Percentiles rank a stretch among this genome's conserved stretches.
Conservation (phyloP, 2,329 filamentous ascomycete genomes). For the Chrysosporium queenslandicum region DNA sequence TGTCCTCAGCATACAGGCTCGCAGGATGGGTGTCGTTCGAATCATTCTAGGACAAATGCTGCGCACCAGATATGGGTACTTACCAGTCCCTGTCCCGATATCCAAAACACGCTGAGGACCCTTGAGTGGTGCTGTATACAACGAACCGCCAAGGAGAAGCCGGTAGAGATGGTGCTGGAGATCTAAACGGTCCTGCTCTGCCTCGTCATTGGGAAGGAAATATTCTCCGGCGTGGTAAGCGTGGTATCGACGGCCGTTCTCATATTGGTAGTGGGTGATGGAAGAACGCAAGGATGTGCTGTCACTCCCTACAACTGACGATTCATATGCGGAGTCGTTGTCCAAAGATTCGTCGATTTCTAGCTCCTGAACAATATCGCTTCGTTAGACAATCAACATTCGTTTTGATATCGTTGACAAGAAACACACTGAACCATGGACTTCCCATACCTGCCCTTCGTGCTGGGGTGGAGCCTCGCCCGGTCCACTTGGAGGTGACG, state of each 20-base stretch:
- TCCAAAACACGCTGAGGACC: slow-evolving; percentile 45
- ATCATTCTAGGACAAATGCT: not conserved
- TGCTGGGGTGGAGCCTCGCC: not conserved
- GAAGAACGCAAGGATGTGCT: slow-evolving; percentile 13
- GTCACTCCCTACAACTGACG: slow-evolving; percentile 4
- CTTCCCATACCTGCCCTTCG: slow-evolving; percentile 1
- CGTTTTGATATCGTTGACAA: not conserved
- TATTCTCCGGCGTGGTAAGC: slow-evolving; percentile 38
- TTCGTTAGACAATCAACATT: not conserved
- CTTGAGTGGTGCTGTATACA: slow-evolving; percentile 41
- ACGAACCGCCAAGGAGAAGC: slow-evolving; percentile 35
- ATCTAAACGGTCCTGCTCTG: slow-evolving; percentile 47
- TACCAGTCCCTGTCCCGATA: slow-evolving; percentile 49
- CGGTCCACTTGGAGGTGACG: not conserved
- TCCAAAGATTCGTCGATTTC: slow-evolving; percentile 7
- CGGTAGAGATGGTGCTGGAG: slow-evolving; percentile 48
- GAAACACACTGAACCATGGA: not conserved
- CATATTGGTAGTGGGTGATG: slow-evolving; percentile 22
- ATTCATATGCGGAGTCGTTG: slow-evolving; percentile 10
- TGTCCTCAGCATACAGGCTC: not conserved
- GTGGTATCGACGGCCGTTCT: slow-evolving; percentile 38
- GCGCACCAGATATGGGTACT: not conserved
- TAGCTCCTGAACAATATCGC: not conserved
- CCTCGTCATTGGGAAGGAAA: slow-evolving; percentile 44
- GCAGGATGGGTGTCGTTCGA: not conserved